Evolutionary conservation across 305 asterid species (phyloP), one percentile per base, ranked within the genome.

Genomic region (Striga hermonthica): DNA sequence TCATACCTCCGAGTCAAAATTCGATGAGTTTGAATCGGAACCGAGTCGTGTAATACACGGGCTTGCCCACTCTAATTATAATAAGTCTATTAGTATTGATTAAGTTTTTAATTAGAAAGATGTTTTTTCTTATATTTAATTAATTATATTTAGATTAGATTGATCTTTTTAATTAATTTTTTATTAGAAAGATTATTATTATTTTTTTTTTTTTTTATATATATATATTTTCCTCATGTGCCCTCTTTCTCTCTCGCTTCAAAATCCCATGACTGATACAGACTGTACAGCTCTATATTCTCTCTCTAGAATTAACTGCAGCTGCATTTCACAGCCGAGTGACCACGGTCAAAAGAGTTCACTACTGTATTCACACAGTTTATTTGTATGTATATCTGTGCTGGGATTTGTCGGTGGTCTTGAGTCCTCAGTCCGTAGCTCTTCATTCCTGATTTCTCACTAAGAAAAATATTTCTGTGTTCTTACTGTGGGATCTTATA

Each of bases 351-450:
- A 58, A 57, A 66, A 31, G 31, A 60, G 39, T 77, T 38, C 68
- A 49, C 57, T 41, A 9, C 57, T 53, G 15, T 28, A 34, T 14
- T 7, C 31, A 54, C 13, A 16, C 12, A 16, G 11, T 54, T 4
- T 1, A 15, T 28, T 6, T 28, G 10, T 22, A 54, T 12, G 28
- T 11, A 53, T 9, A 4, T 49, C 4, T 12, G 0, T 5, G 60
- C 70, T 65, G 35, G 61, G 57, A 62, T 45, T 62, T 79, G 80
- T 79, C 76, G 78, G 80, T 75, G 76, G 49, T 78, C 22, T 61
- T 12, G 65, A 62, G 60, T 22, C 53, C 70, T 10, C 47, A 65
- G 62, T 64, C 69, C 36, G 52, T 48, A 41, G 60, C 66, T 57
- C 22, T 60, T 22, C 7, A 9, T 62, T 62, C 56, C 69, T 10